Evolutionary conservation across 2,329 filamentous ascomycete genomes (phyloP), one percentile per base, ranked within the genome.

Genomic region (Exutisphaerella laricina): DNA sequence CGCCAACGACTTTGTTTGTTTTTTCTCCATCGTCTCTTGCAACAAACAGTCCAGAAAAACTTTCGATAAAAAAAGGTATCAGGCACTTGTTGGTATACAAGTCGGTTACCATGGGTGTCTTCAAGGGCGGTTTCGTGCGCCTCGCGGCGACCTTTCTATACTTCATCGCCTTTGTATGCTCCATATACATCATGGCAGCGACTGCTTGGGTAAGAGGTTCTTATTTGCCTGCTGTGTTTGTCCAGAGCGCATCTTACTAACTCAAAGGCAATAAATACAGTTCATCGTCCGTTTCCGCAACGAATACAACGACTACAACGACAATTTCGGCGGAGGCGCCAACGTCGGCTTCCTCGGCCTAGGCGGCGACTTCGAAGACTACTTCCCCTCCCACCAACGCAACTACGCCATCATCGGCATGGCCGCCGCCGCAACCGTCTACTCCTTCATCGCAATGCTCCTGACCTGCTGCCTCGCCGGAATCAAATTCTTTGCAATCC

Each of bases 41-140:
- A n/a, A n/a, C n/a, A n/a, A n/a, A n/a, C n/a, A n/a, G n/a, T n/a
- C n/a, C n/a, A n/a, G n/a, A n/a, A n/a, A n/a, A n/a, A n/a, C n/a
- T n/a, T n/a, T n/a, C n/a, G n/a, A n/a, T n/a, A n/a, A n/a, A n/a
- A n/a, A n/a, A n/a, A n/a, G n/a, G n/a, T n/a, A n/a, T n/a, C n/a
- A n/a, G n/a, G n/a, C n/a, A n/a, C n/a, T n/a, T n/a, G n/a, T n/a
- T n/a, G n/a, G n/a, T n/a, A n/a, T n/a, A n/a, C n/a, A n/a, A 34
- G 9, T n/a, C n/a, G 5, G 26, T 16, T 26, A 20, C 12, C 8
- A 40, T 40, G 37, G 37, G 37, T 18, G 25, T 40, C 37, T 22
- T 40, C 37, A 40, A 40, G 13, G 37, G 37, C n/a, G 37, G 26
- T 9, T 28, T 40, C 26, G 16, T 40, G 4, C 37, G 37, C 5